phyloP scores from a whole-genome alignment of 75 land plant species.

The Selaginella tamariscina region DNA sequence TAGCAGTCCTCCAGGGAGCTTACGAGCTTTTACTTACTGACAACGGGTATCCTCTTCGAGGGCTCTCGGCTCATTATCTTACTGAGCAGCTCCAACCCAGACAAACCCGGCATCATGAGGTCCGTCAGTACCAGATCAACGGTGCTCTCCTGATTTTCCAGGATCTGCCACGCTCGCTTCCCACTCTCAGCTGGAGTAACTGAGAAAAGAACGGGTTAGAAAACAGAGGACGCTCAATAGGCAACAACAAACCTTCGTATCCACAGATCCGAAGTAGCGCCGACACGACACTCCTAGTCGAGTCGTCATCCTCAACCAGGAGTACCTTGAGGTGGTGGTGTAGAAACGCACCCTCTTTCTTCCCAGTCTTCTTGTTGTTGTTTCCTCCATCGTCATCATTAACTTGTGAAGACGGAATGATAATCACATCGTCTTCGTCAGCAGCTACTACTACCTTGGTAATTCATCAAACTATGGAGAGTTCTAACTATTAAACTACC shows the following conservation, averaged over 20 bases:
- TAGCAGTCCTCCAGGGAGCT: not conserved
- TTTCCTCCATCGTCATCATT: not conserved
- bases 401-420: not conserved
- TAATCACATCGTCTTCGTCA: not conserved
- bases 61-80: slow-evolving; percentile 78
- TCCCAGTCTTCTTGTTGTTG: not conserved
- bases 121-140: slow-evolving; percentile 79
- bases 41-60: slow-evolving; percentile 70
- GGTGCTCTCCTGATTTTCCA: slow-evolving; percentile 42
- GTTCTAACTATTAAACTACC: not conserved
- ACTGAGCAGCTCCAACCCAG: slow-evolving; percentile 71
- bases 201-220: slow-evolving; percentile 42
- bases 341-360: slow-evolving; percentile 28
- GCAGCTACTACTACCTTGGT: not conserved
- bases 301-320: slow-evolving; percentile 86
- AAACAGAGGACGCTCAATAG: not conserved
- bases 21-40: slow-evolving; percentile 46
- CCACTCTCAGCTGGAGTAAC: slow-evolving; percentile 69
- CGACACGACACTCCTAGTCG: slow-evolving; percentile 74
- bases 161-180: slow-evolving; percentile 65
- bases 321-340: slow-evolving; percentile 57
- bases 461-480: slow-evolving; percentile 2
- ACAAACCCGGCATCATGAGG: slow-evolving; percentile 70
- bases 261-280: slow-evolving; percentile 83
- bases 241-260: slow-evolving; percentile 53